Percentiles rank a stretch among this genome's conserved stretches.
These are phyloP conservation scores for Pseudogymnoascus sp. DNA, from an alignment of 2,329 filamentous ascomycete genomes.

Conservation along the genomic window DNA sequence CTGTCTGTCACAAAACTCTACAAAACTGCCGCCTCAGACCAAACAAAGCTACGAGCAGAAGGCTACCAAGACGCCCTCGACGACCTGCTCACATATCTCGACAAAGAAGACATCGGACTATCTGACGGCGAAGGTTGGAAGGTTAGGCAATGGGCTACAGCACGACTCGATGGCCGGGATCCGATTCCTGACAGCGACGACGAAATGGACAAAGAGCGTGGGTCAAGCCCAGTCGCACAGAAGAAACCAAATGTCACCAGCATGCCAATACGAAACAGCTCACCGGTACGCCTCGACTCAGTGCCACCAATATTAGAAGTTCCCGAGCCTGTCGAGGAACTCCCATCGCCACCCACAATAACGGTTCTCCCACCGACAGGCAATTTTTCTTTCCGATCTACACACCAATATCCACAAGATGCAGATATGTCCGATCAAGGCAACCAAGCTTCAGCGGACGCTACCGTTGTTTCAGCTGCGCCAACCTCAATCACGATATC, in stretches of 20 bases:
- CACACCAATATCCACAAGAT: slow-evolving; percentile 48
- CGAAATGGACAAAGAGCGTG: slow-evolving; percentile 52
- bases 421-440: slow-evolving; percentile 46
- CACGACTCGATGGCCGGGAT: slow-evolving; percentile 57
- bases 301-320: slow-evolving; percentile 22
- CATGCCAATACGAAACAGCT: slow-evolving; percentile 27
- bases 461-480: slow-evolving; percentile 17
- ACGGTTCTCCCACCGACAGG: slow-evolving; percentile 42
- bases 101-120: slow-evolving; percentile 70
- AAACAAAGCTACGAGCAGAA: slow-evolving; percentile 64
- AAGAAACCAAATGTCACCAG: slow-evolving; percentile 38
- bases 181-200: slow-evolving; percentile 57
- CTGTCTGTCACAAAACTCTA: slow-evolving; percentile 94
- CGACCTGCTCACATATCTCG: slow-evolving; percentile 76
- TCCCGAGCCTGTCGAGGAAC: slow-evolving; percentile 11
- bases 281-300: slow-evolving; percentile 32
- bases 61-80: slow-evolving; percentile 94
- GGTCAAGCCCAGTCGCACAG: slow-evolving; percentile 49
- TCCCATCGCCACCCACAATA: slow-evolving; percentile 14
- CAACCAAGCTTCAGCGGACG: slow-evolving; percentile 26
- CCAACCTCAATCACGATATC: slow-evolving; percentile 21
- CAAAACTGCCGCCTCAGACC: slow-evolving; percentile 75
- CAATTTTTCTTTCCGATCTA: slow-evolving; percentile 61
- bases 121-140: slow-evolving; percentile 67
- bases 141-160: slow-evolving; percentile 56